These are phyloP conservation scores for Coemansia sp. DNA, from an alignment of 192 early-diverging fungal genomes.

Conservation along the genomic window DNA sequence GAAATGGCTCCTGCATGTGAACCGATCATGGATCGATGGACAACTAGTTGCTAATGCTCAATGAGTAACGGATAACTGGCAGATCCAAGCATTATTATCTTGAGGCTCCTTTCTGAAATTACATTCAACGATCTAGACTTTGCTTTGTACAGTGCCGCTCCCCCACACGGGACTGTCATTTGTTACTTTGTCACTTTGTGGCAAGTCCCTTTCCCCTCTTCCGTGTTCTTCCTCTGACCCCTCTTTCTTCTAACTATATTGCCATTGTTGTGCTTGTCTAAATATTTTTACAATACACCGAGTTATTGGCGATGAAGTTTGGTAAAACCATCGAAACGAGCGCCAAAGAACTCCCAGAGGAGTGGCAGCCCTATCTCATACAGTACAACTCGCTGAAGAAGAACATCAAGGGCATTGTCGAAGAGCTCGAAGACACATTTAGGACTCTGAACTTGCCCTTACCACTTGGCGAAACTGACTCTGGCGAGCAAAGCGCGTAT, in stretches of 20 bases:
- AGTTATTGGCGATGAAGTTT: constrained; percentile 66
- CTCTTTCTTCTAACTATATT: neutral
- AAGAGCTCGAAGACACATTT: constrained; percentile 63
- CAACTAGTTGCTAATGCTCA: neutral
- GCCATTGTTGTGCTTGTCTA: neutral
- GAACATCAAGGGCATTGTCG: constrained; percentile 67
- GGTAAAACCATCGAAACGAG: constrained; percentile 67
- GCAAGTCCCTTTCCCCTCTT: neutral
- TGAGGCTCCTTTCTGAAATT: neutral
- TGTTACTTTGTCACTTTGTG: neutral
- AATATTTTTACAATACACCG: neutral
- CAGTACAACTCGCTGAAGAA: constrained; percentile 78
- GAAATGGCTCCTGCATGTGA: too few relatives aligned
- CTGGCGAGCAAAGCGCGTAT: neutral
- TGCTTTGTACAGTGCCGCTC: neutral
- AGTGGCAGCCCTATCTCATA: constrained; percentile 74
- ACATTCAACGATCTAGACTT: neutral
- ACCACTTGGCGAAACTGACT: constrained; percentile 11
- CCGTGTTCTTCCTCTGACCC: neutral
- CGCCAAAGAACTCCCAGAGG: constrained; percentile 67
- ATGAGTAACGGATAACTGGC: neutral
- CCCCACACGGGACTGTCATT: neutral
- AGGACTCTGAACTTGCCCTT: constrained; percentile 30
- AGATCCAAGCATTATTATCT: neutral
- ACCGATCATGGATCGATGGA: neutral